Evolutionary conservation across 2,329 filamentous ascomycete species (phyloP), one percentile per base, ranked within the genome.

Genomic region (Zelopaecilomyces penicillatus): DNA sequence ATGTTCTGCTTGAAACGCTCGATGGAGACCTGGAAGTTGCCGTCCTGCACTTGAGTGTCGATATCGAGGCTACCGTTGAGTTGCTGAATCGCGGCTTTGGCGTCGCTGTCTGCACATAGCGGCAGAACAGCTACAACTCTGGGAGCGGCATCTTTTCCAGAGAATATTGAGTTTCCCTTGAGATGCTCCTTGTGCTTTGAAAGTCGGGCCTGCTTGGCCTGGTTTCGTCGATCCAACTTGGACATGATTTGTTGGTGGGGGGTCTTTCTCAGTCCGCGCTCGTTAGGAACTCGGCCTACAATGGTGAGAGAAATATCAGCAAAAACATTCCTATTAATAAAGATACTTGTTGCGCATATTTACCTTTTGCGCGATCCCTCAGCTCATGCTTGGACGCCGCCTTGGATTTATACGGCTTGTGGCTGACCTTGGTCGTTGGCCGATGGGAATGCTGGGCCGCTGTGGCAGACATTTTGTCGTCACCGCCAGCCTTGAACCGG

Each of bases 211-310:
- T 98, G 93, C 66, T 91, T 91, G 55, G 88, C 87, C 71, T 95
- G 88, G 66, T 98, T 97, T 57, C 88, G 83, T 48, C 93, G 85
- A 66, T 95, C 89, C 64, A 98, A 78, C 68, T 97, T 98, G 47
- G 89, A 95, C 87, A 96, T 91, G 68, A 96, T 80, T 69, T 95
- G 88, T 64, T 98, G 93, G 64, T 95, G 88, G 44, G 87, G 87
- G 11, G 91, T 95, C 66, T 87, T 94, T 59, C 91, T 82, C 56
- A 74, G 73, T 49, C 83, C 83, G 57, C 76, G 80, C 60, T 95
- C 86, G 57, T 79, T 70, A 44, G 74, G 83, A 41, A 91, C 76
- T 65, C 93, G 93, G 61, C 90, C 87, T 93, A 29, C 46, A 43
- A 45, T 10, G 30, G 11, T 30, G 4, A 19, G 29, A 26, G 12